Base-by-base conservation (phyloP, 179 eudicot species). In the Amaranthus tricolor region DNA sequence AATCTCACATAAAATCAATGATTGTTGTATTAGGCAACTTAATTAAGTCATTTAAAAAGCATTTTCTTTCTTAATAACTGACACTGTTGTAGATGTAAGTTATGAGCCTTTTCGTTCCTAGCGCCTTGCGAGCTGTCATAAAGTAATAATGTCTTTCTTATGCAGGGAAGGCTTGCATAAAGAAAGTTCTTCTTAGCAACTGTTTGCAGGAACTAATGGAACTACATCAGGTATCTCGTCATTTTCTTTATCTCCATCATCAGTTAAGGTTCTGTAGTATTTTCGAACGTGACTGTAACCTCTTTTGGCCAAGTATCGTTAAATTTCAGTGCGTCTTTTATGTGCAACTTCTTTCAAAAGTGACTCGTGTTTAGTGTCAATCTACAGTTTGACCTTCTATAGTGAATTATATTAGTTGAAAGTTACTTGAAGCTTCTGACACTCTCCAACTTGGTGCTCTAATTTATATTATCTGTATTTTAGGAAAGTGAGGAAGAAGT, bases 401-500 rank as follows among this genome's bases (percentile, higher is more conserved):
- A 55, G 53, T 49, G 43, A 66, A 7, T 31, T 31, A 11, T 7
- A 6, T 5, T 12, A 51, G 17, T 68, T 50, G 40, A 6, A 21
- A 8, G 50, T 51, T 47, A 44, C n/a, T 45, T 14, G n/a, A 0
- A 66, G 67, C 17, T 24, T 52, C 52, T 73, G 69, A 16, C 31
- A 53, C 15, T 74, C 52, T 62, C 6, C 12, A 20, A 66, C 50
- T 43, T 80, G 62, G 24, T 55, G 63, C 59, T 62, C 76, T 56
- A 20, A 56, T 62, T 48, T 69, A 73, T 31, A 31, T 31, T 31
- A 31, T 31, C 73, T 51, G 9, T 82, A 8, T 78, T 63, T 75
- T 75, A 94, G 98, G 98, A 94, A 88, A 93, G 89, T 76, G 98
- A 91, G 91, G 98, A 93, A 80, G 98, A 93, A 87, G 95, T 88